These are phyloP conservation scores for Linderina pennispora DNA, from an alignment of 192 early-diverging fungal species.

Conservation along the genomic window DNA sequence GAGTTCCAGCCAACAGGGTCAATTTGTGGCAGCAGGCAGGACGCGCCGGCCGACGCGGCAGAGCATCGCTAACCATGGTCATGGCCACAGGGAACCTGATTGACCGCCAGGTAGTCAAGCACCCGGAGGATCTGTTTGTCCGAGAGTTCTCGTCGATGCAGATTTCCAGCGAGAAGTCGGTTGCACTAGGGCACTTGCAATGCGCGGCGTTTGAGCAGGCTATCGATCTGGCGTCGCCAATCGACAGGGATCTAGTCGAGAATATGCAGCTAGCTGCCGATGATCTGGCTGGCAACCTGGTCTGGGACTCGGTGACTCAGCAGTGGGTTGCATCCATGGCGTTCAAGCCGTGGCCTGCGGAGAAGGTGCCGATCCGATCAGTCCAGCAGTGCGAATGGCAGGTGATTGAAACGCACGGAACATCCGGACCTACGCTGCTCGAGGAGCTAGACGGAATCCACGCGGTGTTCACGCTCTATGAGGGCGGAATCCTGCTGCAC, in stretches of 20 bases:
- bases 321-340: conserved; percentile 11
- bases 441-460: conserved; percentile 33
- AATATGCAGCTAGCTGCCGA: too few species aligned
- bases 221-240: not conserved
- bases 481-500: conserved; percentile 35
- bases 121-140: conserved; percentile 50
- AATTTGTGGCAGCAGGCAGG: conserved; percentile 68
- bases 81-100: conserved; percentile 48
- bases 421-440: conserved; percentile 6
- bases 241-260: not conserved
- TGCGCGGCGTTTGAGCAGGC: conserved; percentile 67
- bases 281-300: not conserved
- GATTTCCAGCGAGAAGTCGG: conserved; percentile 33
- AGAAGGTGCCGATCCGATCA: conserved; percentile 23
- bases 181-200: conserved; percentile 54
- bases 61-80: conserved; percentile 56
- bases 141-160: conserved; percentile 16
- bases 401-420: conserved; percentile 4
- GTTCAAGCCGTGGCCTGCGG: conserved; percentile 32
- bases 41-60: conserved; percentile 60
- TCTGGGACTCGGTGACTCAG: conserved; percentile 6
- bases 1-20: conserved; percentile 47
- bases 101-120: conserved; percentile 46
- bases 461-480: conserved; percentile 30
- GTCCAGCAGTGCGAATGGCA: conserved; percentile 6